Percentiles rank a stretch among this genome's conserved stretches.
These are phyloP conservation scores for Globisporangium spinosum DNA, from an alignment of 352 stramenopile species.

Conservation along the genomic window DNA sequence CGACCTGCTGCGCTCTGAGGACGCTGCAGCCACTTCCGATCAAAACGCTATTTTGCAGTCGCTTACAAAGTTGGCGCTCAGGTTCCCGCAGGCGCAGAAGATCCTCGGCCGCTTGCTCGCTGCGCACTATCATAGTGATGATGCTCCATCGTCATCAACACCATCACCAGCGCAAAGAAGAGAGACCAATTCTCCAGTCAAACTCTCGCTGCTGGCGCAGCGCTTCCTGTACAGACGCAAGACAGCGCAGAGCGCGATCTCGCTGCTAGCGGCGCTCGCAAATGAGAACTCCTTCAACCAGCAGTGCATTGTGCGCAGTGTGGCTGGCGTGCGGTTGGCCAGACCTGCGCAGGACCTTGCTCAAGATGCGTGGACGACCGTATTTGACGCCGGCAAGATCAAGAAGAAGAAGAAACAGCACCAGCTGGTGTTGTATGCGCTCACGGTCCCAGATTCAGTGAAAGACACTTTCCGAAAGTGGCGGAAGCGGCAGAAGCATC, in stretches of 20 bases:
- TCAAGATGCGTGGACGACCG: neutral
- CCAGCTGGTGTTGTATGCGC: conserved; percentile 22
- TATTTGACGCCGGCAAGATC: conserved; percentile 19
- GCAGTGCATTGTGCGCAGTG: conserved; percentile 32
- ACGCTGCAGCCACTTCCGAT: conserved; percentile 15
- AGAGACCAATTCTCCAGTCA: conserved; percentile 4
- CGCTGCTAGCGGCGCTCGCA: conserved; percentile 33
- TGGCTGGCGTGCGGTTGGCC: conserved; percentile 27
- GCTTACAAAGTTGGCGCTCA: conserved; percentile 26
- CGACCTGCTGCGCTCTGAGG: conserved; percentile 29
- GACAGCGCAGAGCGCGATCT: conserved; percentile 24
- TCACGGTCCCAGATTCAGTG: conserved; percentile 32
- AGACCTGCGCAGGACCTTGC: neutral
- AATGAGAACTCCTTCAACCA: conserved; percentile 36
- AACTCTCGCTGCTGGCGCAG: conserved; percentile 20
- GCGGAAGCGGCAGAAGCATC: conserved; percentile 32
- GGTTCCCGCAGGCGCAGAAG: conserved; percentile 27
- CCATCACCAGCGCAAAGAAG: neutral
- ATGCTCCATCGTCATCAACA: neutral
- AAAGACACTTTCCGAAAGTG: conserved; percentile 37
- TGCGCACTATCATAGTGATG: neutral
- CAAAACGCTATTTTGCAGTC: conserved; percentile 28
- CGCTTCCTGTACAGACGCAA: conserved; percentile 35
- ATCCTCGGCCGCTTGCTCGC: conserved; percentile 28
- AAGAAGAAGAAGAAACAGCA: conserved; percentile 12